Percentiles rank a stretch among this genome's conserved stretches.
phyloP scores from a whole-genome alignment of 2,329 filamentous ascomycete species.

The Conoideocrella luteorostrata region DNA sequence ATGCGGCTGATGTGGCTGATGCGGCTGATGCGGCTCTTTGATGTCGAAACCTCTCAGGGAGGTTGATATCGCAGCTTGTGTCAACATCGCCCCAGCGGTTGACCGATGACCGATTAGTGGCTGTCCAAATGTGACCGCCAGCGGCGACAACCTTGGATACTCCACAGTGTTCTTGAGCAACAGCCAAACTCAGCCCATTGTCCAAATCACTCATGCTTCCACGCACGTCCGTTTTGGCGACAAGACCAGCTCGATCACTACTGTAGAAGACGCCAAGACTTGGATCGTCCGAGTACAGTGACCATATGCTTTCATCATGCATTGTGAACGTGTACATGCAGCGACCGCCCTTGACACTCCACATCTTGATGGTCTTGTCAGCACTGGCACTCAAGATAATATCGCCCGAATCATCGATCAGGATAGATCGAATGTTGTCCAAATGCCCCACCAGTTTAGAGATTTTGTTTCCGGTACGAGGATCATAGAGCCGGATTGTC shows the following conservation, averaged over 20 bases:
- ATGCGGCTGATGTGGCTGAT: slow-evolving; percentile 37
- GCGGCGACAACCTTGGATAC: slow-evolving; percentile 63
- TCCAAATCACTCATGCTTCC: slow-evolving; percentile 62
- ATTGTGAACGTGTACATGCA: slow-evolving; percentile 98
- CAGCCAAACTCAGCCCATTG: slow-evolving; percentile 82
- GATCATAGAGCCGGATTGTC: slow-evolving; percentile 87
- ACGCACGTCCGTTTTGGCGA: slow-evolving; percentile 93
- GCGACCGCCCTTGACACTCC: slow-evolving; percentile 89
- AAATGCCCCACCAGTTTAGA: slow-evolving; percentile 97
- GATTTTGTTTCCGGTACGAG: slow-evolving; percentile 78
- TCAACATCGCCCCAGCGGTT: slow-evolving; percentile 88
- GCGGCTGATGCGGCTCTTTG: slow-evolving; percentile 40
- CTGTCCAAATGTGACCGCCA: slow-evolving; percentile 80
- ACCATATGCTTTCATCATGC: slow-evolving; percentile 99
- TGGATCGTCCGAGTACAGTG: slow-evolving; percentile 81
- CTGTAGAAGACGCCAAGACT: slow-evolving; percentile 89
- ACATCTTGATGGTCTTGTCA: slow-evolving; percentile 95
- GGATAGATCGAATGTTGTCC: slow-evolving; percentile 84
- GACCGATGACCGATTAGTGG: slow-evolving; percentile 83
- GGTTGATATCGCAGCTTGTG: slow-evolving; percentile 64
- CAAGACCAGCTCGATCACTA: slow-evolving; percentile 80
- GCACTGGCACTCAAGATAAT: slow-evolving; percentile 91
- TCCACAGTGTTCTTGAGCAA: slow-evolving; percentile 85
- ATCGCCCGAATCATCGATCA: slow-evolving; percentile 83
- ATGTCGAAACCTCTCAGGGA: slow-evolving; percentile 48